These are phyloP conservation scores for Ambrosia hybrid DNA, from an alignment of 140 eudicot species.

Conservation along the genomic window DNA sequence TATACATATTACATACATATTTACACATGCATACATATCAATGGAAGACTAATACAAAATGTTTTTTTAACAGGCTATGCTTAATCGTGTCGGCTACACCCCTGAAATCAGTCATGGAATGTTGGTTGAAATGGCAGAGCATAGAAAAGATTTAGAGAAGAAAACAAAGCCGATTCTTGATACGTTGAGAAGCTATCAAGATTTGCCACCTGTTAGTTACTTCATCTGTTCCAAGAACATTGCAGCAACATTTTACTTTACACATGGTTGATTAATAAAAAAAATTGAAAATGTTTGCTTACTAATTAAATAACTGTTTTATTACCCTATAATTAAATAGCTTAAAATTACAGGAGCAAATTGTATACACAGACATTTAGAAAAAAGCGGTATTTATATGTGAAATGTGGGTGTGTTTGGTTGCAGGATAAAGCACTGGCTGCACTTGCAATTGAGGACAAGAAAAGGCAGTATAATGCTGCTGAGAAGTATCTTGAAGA, in stretches of 20 bases:
- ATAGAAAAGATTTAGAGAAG: slow-evolving; percentile 88
- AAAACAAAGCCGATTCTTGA: slow-evolving; percentile 92
- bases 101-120: slow-evolving; percentile 96
- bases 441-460: slow-evolving; percentile 91
- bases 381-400: not conserved
- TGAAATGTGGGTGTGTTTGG: too few relatives aligned
- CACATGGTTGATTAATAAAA: not conserved
- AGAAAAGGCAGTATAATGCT: slow-evolving; percentile 87
- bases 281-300: not conserved
- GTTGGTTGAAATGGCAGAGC: slow-evolving; percentile 98
- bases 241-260: not conserved
- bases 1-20: not conserved
- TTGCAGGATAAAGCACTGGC: slow-evolving; percentile 94
- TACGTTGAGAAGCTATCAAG: slow-evolving; percentile 96
- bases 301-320: not conserved
- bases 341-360: not conserved
- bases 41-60: not conserved
- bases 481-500: slow-evolving; percentile 97
- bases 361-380: not conserved
- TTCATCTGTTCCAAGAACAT: too few relatives aligned
- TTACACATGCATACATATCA: too few relatives aligned
- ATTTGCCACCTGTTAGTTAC: slow-evolving; percentile 81
- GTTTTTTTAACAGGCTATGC: slow-evolving; percentile 62
- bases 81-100: slow-evolving; percentile 84
- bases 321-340: not conserved